Evolutionary conservation across 768 basidiomycete genomes (phyloP), one percentile per base, ranked within the genome.

Genomic region (Fistulinella prunicolor): DNA sequence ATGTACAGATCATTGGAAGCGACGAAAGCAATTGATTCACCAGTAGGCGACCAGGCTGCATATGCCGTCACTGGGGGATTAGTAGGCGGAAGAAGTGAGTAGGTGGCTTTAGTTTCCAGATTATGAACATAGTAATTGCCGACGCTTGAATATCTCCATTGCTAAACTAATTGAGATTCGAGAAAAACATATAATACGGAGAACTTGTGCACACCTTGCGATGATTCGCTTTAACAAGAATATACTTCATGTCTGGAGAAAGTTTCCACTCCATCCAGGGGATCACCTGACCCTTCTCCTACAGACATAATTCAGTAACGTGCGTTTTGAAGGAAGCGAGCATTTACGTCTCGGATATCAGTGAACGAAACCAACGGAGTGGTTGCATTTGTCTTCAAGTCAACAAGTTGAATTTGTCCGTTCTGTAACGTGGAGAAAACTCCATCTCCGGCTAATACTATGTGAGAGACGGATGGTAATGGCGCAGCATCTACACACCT

Each of bases 101-200:
- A 76, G 1, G 94, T 94, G 16, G 61, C 60, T 50, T 83, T 81
- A 8, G 82, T 76, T 21, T 73, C 78, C 35, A 97, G 73, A 56
- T 83, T 78, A 69, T 96, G 86, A n/a, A 99, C 76, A 65, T 91
- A 95, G 64, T 94, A 98, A 66, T 94, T 97, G 16, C 89, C 87
- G 61, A 86, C 86, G 47, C 82, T 83, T 6, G 94, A 96, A 66
- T 86, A 79, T 38, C 96, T 83, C 96, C 96, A 99, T 85, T 94
- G 90, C 86, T 94, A 54, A 28, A 13, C n/a, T 36, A 9, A 23
- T 58, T 46, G 44, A 61, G 40, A 50, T 28, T 13, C 2, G 19
- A 4, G 21, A 26, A 47, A 46, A 26, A 16, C 10, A 12, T 32
- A 32, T 10, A 36, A 38, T 28, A 4, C 22, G 19, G 6, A 37